Evolutionary conservation across 768 basidiomycete genomes (phyloP).

Genomic region (Cystobasidium onofrii): DNA sequence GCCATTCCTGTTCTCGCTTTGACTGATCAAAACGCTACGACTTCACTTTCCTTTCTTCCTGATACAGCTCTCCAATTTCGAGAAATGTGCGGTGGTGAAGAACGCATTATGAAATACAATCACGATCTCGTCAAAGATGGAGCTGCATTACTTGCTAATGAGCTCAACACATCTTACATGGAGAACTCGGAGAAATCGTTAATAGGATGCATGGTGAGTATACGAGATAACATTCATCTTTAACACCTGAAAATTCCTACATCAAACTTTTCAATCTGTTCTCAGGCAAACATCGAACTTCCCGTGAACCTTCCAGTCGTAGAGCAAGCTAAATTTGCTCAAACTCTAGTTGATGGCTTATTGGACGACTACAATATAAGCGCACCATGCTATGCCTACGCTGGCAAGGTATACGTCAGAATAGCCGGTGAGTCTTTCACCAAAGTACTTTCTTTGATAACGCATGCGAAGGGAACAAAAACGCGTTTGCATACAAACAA

Average conservation of each 20-base stretch:
- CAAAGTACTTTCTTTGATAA: too few relatives aligned
- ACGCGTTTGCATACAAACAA: too few relatives aligned
- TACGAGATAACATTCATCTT: neutral
- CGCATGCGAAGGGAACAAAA: too few relatives aligned
- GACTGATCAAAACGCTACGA: too few relatives aligned
- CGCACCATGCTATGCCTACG: neutral
- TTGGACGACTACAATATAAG: slow-evolving; percentile 12
- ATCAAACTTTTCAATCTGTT: neutral
- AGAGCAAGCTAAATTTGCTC: neutral
- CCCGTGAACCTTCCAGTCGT: neutral
- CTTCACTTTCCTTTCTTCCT: slow-evolving; percentile 5
- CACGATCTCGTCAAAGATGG: slow-evolving; percentile 62
- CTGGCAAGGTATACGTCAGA: slow-evolving; percentile 1
- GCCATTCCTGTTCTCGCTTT: too few relatives aligned
- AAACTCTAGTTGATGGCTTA: neutral
- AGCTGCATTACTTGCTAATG: slow-evolving; percentile 55
- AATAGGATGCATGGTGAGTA: slow-evolving; percentile 61
- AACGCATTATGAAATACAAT: slow-evolving; percentile 62
- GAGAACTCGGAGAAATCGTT: slow-evolving; percentile 54
- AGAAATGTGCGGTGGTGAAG: slow-evolving; percentile 61
- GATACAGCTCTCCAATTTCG: slow-evolving; percentile 64
- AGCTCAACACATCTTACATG: slow-evolving; percentile 59
- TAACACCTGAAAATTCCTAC: neutral
- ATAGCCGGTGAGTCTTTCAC: neutral
- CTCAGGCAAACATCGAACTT: slow-evolving; percentile 16